These are phyloP conservation scores for Picea glauca DNA, from an alignment of 75 land plant species.

Conservation along the genomic window DNA sequence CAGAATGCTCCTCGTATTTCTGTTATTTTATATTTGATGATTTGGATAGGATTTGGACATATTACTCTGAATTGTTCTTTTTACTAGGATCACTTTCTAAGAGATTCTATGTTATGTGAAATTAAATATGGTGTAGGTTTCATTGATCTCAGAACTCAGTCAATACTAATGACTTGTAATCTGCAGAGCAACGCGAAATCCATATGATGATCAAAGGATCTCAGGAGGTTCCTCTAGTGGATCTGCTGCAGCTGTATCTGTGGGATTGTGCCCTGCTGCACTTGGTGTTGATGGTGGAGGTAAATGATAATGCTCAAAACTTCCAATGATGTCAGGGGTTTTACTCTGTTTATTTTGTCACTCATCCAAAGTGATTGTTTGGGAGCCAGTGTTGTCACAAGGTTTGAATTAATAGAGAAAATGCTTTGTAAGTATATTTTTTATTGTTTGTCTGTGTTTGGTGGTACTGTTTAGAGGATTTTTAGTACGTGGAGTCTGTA, in stretches of 20 bases:
- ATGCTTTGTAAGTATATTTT: background rate
- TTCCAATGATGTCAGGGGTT: background rate
- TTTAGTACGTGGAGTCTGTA: background rate
- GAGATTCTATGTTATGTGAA: background rate
- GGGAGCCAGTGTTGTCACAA: background rate
- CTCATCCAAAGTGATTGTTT: background rate
- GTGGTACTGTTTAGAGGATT: background rate
- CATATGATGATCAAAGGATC: constrained; percentile 46
- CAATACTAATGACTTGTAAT: background rate
- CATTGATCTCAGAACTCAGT: background rate
- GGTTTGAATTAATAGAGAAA: background rate
- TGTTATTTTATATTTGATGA: background rate
- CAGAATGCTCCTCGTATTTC: background rate
- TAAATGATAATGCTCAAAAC: constrained; percentile 13
- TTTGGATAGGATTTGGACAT: constrained; percentile 7
- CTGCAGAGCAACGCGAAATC: constrained; percentile 66
- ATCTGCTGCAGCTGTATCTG: constrained; percentile 74
- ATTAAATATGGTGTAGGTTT: background rate
- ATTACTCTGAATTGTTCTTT: background rate
- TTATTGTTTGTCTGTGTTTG: background rate
- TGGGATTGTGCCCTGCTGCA: constrained; percentile 72
- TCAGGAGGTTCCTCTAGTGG: constrained; percentile 88
- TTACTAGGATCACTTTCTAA: background rate
- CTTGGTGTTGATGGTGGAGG: constrained; percentile 93
- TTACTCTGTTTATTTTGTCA: background rate